Conservation (phyloP, 1,284 basidiomycete species). For the Moesziomyces antarcticus region DNA sequence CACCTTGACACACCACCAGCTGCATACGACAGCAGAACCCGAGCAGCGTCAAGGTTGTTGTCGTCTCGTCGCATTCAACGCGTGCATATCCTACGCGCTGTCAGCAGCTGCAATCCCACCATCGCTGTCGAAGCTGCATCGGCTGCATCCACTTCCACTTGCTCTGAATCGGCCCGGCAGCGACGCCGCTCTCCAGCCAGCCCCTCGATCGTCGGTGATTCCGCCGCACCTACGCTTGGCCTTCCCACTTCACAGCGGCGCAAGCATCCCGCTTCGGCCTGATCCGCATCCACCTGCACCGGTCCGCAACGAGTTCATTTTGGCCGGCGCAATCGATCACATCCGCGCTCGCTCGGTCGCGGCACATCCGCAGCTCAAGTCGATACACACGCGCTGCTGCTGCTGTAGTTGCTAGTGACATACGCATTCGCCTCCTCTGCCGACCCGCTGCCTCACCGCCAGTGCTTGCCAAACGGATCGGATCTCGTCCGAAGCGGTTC, state of each 20-base stretch:
- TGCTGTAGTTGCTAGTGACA: not conserved
- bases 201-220: not conserved
- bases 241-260: too few species aligned
- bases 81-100: too few species aligned
- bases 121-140: not conserved
- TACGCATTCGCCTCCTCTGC: too few species aligned
- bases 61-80: too few species aligned
- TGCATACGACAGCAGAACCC: not conserved
- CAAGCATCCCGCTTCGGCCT: not conserved
- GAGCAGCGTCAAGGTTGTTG: too few species aligned
- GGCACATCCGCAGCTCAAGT: not conserved
- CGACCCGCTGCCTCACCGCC: too few species aligned
- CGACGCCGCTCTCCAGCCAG: not conserved
- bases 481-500: not conserved
- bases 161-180: not conserved
- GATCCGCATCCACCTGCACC: not conserved
- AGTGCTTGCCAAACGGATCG: too few species aligned
- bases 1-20: not conserved
- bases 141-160: not conserved
- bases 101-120: not conserved
- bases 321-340: not conserved
- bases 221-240: too few species aligned
- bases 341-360: not conserved
- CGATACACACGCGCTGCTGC: not conserved
- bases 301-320: not conserved